Evolutionary conservation across 371 early-diverging fungal genomes (phyloP).

Genomic region (Syncephalis fuscata): DNA sequence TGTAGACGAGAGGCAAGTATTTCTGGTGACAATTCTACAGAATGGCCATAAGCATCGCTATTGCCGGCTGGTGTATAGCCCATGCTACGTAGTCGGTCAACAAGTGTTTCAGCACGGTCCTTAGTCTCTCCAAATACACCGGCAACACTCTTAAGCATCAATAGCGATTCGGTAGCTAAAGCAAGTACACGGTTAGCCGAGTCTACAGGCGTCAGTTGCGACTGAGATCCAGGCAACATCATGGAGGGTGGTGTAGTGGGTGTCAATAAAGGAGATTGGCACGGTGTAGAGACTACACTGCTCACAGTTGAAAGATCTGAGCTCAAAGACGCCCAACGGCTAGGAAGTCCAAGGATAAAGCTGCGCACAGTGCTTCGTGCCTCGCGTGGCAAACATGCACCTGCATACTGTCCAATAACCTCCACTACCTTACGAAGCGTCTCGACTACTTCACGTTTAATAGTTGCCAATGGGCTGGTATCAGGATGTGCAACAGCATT

Average conservation of each 20-base stretch:
- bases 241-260: slow-evolving; percentile 5
- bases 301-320: slow-evolving; percentile 13
- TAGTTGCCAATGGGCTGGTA: slow-evolving; percentile 26
- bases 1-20: too few relatives aligned
- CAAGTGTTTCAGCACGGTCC: slow-evolving; percentile 46
- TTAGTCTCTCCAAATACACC: slow-evolving; percentile 65
- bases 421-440: slow-evolving; percentile 79
- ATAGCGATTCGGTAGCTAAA: slow-evolving; percentile 68
- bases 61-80: neutral
- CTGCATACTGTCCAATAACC: slow-evolving; percentile 75
- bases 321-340: slow-evolving; percentile 58
- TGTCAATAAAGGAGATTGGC: slow-evolving; percentile 3
- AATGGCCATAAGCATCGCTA: too few relatives aligned
- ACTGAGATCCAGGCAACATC: slow-evolving; percentile 14
- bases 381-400: slow-evolving; percentile 68
- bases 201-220: slow-evolving; percentile 25
- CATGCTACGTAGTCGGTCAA: neutral
- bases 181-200: slow-evolving; percentile 43
- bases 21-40: too few relatives aligned
- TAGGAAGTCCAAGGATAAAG: slow-evolving; percentile 72
- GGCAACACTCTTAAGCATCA: slow-evolving; percentile 65
- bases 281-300: slow-evolving; percentile 5
- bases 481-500: slow-evolving; percentile 13
- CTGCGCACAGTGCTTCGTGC: slow-evolving; percentile 67
- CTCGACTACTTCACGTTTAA: slow-evolving; percentile 70